phyloP scores from a whole-genome alignment of 306 rosid genomes.

The Crataegus laevigata region DNA sequence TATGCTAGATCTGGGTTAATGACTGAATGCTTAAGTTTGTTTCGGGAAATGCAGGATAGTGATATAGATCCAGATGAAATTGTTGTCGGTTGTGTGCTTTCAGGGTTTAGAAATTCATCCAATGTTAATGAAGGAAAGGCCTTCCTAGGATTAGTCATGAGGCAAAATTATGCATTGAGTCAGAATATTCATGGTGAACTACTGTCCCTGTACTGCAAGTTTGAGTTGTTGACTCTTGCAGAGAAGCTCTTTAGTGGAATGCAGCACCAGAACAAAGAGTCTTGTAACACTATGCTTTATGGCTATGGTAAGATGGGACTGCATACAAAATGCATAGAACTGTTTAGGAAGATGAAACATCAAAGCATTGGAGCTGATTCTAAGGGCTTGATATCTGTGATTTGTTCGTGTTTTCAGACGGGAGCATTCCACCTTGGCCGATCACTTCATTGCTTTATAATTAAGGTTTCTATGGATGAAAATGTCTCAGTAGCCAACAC shows the following conservation, averaged over 20 bases:
- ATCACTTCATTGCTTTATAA: constrained; percentile 53
- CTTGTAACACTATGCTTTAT: constrained; percentile 49
- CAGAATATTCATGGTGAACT: constrained; percentile 39
- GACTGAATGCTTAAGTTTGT: constrained; percentile 42
- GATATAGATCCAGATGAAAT: constrained; percentile 51
- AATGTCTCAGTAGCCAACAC: constrained; percentile 40
- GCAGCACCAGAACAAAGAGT: constrained; percentile 27
- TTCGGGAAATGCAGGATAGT: constrained; percentile 43
- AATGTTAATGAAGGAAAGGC: constrained; percentile 44
- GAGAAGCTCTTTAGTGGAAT: constrained; percentile 40
- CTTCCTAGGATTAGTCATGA: constrained; percentile 51
- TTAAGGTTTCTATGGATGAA: constrained; percentile 37
- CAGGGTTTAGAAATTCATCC: constrained; percentile 48
- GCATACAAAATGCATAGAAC: constrained; percentile 31
- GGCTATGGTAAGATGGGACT: constrained; percentile 44
- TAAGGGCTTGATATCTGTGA: constrained; percentile 37
- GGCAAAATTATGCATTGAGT: constrained; percentile 29
- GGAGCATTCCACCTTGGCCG: constrained; percentile 40
- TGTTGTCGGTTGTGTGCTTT: constrained; percentile 50
- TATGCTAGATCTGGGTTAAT: constrained; percentile 56
- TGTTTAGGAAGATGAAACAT: constrained; percentile 51
- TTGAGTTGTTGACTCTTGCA: constrained; percentile 46
- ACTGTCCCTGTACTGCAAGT: constrained; percentile 64
- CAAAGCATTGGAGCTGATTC: constrained; percentile 38
- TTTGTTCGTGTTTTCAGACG: constrained; percentile 48